Percentiles rank a stretch among this genome's conserved stretches.
phyloP scores from a whole-genome alignment of 352 stramenopile species.

The Peronosclerospora sorghi region DNA sequence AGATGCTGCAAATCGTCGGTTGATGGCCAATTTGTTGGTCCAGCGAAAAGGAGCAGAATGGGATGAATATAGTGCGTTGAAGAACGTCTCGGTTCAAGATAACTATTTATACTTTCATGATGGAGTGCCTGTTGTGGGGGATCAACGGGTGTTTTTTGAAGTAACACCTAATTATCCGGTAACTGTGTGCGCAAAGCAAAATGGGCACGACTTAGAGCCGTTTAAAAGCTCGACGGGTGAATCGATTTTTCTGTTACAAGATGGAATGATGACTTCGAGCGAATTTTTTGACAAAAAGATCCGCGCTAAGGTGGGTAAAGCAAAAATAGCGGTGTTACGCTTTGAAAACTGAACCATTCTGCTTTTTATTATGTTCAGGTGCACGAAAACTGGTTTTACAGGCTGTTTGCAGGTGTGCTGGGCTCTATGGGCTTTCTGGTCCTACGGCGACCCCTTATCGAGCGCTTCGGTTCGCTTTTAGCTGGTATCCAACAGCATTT shows the following conservation, averaged over 20 bases:
- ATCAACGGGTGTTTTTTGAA: constrained; percentile 55
- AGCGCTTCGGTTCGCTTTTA: constrained; percentile 20
- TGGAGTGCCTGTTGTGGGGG: constrained; percentile 27
- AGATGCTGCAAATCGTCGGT: constrained; percentile 25
- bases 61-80: constrained; percentile 26
- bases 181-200: constrained; percentile 41
- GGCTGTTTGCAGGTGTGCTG: constrained; percentile 47
- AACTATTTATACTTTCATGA: constrained; percentile 41
- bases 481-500: constrained; percentile 36
- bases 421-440: constrained; percentile 62
- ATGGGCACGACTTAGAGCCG: constrained; percentile 18
- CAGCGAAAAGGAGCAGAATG: constrained; percentile 33
- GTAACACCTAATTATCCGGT: constrained; percentile 55
- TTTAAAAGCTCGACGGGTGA: constrained; percentile 36
- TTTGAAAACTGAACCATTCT: not conserved
- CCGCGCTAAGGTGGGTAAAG: constrained; percentile 23
- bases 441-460: constrained; percentile 25
- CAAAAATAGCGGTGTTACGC: not conserved
- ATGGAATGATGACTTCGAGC: constrained; percentile 34
- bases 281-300: constrained; percentile 44
- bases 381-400: constrained; percentile 51
- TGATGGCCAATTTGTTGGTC: constrained; percentile 51
- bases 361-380: constrained; percentile 19
- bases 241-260: constrained; percentile 43
- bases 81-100: constrained; percentile 42